A percentile compares a stretch with the other conserved stretches of the same genome.
Conservation (phyloP, 352 stramenopile species). For the Peronosclerospora sorghi region DNA sequence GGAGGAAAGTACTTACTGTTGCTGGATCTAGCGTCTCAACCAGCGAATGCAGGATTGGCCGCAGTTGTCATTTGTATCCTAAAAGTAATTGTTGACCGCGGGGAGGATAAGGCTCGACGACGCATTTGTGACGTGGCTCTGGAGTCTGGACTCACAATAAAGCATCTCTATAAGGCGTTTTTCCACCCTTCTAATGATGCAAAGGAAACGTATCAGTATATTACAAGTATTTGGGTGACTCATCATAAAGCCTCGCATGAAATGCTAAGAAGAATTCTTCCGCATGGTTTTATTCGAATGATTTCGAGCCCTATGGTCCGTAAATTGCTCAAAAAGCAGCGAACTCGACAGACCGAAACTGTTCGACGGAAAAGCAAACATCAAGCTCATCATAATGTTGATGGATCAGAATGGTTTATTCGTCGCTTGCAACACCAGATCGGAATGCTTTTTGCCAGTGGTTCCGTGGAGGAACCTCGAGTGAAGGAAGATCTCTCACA, state of each 20-base stretch:
- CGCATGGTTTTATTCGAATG: conserved; percentile 69
- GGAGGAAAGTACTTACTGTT: conserved; percentile 36
- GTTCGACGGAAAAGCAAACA: conserved; percentile 18
- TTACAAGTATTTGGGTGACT: conserved; percentile 65
- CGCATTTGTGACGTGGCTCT: conserved; percentile 67
- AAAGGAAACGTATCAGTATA: conserved; percentile 61
- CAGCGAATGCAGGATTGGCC: conserved; percentile 39
- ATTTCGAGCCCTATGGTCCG: conserved; percentile 42
- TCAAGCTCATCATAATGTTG: conserved; percentile 10
- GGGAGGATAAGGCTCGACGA: conserved; percentile 40
- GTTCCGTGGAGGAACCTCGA: conserved; percentile 10
- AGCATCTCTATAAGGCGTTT: conserved; percentile 53
- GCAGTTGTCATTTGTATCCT: conserved; percentile 49
- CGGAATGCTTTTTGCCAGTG: conserved; percentile 26
- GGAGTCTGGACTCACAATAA: conserved; percentile 44
- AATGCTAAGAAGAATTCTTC: conserved; percentile 49
- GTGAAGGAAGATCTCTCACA: conserved; percentile 40
- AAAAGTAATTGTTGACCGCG: conserved; percentile 61
- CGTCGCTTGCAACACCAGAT: conserved; percentile 57
- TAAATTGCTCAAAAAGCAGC: conserved; percentile 53
- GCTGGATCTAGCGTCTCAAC: conserved; percentile 37
- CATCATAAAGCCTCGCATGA: conserved; percentile 68
- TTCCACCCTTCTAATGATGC: conserved; percentile 48
- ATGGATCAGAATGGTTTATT: conserved; percentile 54
- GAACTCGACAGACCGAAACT: conserved; percentile 25